Evolutionary conservation across 179 eudicot species (phyloP).

Genomic region (Silene coronaria): DNA sequence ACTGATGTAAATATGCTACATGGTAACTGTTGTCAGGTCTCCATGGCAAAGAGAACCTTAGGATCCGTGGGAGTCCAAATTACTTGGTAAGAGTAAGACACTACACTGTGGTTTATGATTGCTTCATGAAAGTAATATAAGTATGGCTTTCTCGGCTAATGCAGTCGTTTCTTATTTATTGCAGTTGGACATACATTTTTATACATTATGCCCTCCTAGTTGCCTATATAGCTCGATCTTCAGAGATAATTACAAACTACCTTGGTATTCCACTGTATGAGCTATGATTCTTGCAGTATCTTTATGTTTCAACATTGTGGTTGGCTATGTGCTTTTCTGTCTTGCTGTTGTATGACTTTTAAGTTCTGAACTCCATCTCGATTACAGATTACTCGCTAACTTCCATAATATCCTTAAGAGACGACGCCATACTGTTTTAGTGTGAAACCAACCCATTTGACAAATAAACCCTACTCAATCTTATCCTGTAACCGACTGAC

Average conservation of each 20-base stretch:
- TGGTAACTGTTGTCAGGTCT: constrained; percentile 49
- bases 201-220: constrained; percentile 91
- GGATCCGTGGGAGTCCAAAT: constrained; percentile 77
- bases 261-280: constrained; percentile 79
- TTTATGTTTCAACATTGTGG: not conserved
- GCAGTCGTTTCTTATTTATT: constrained; percentile 23
- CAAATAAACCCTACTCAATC: too few relatives aligned
- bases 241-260: constrained; percentile 75
- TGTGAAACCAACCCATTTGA: too few relatives aligned
- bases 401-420: constrained; percentile 5
- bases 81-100: constrained; percentile 51
- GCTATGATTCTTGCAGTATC: constrained; percentile 22
- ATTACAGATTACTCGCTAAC: not conserved
- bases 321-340: constrained; percentile 6
- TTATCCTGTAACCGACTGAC: not conserved
- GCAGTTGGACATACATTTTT: constrained; percentile 96
- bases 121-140: not conserved
- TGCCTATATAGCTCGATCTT: constrained; percentile 89
- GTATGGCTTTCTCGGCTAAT: constrained; percentile 13
- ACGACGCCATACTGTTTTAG: not conserved
- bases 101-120: not conserved
- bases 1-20: constrained; percentile 6
- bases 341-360: not conserved
- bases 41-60: constrained; percentile 88
- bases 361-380: too few relatives aligned